Conservation (phyloP, 345 rosid species). For the Conringia planisiliqua region DNA sequence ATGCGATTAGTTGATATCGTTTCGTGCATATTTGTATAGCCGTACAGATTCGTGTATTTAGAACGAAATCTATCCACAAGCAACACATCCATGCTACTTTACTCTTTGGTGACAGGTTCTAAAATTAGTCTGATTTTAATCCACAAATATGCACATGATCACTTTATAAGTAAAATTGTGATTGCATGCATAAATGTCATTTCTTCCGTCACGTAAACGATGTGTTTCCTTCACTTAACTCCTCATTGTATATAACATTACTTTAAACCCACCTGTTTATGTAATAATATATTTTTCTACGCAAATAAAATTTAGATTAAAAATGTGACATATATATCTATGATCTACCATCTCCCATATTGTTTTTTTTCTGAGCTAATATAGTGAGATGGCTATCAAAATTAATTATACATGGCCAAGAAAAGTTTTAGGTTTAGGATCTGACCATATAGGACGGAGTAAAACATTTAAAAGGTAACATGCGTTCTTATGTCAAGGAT, state of each 20-base stretch:
- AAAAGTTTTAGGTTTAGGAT: background rate
- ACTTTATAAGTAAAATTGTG: background rate
- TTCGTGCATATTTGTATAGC: background rate
- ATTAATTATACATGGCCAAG: background rate
- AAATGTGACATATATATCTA: background rate
- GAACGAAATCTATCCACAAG: background rate
- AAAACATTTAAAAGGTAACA: background rate
- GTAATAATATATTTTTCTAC: background rate
- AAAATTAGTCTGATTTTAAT: background rate
- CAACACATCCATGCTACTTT: background rate
- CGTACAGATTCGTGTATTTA: background rate
- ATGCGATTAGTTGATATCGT: background rate
- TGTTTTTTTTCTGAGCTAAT: background rate
- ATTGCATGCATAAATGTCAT: background rate
- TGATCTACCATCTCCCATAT: too few relatives aligned
- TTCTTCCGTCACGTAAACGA: background rate
- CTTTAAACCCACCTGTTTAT: background rate
- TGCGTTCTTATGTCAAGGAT: background rate
- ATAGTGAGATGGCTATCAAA: background rate
- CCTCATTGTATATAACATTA: background rate
- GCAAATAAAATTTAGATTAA: background rate
- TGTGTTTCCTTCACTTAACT: background rate
- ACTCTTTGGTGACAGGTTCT: background rate
- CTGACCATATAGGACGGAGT: background rate
- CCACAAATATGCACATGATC: background rate